Base-by-base conservation (phyloP, 2,329 filamentous ascomycete species). In the Rutstroemia sp. region DNA sequence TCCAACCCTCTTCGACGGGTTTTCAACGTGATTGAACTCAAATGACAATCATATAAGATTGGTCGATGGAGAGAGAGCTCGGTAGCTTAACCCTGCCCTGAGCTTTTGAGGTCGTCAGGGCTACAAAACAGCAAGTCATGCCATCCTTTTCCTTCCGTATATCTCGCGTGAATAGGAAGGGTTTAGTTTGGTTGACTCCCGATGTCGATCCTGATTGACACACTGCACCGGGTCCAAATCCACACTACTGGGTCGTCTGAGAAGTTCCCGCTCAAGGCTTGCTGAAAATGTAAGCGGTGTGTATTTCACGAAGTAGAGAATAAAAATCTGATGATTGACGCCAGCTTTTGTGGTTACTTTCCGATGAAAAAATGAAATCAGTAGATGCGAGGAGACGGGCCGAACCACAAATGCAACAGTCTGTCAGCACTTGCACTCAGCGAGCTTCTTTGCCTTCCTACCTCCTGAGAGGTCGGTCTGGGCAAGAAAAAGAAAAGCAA, bases 141-240 rank as follows among this genome's bases (percentile, higher is more conserved):
- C 46, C 39, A 34, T n/a, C 18, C 41, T 23, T 47, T 37, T 21
- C 37, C 18, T 25, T 23, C 18, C 19, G 18, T 9, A 6, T 25
- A 34, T n/a, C 9, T 37, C 18, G 58, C 62, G 62, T 62, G 56
- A 62, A 52, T 65, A 14, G 9, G 57, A 60, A 62, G 39, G 34
- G 39, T 19, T 51, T 55, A 57, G 52, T 50, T 41, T 53, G 34
- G 42, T 51, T 47, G 52, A 47, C 56, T 30, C 54, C 49, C 52
- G 59, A 59, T 61, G 56, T 51, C 58, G 60, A 61, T 62, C 60
- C 45, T 54, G 59, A 59, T 58, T 56, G 54, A 50, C 54, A 57
- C 52, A 62, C 63, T 65, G 63, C 59, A 63, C 44, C 46, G 38
- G 59, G 41, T 55, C 50, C 58, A 49, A 54, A 55, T 39, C 60